Conservation (phyloP, 75 land plant genomes). For the Larix kaempferi region DNA sequence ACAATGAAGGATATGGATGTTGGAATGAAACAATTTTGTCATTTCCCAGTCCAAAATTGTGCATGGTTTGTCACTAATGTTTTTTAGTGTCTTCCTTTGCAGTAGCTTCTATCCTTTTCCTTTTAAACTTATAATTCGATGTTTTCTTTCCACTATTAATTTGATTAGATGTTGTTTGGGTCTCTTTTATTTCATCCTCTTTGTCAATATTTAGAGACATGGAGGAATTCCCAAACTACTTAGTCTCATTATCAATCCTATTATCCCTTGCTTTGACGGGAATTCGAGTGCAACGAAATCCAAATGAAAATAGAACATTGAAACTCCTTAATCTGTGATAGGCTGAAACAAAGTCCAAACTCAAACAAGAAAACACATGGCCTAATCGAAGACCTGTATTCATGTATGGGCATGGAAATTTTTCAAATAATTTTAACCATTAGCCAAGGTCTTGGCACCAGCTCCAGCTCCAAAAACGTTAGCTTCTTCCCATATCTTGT, state of each 20-base stretch:
- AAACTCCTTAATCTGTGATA: constrained; percentile 69
- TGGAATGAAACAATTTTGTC: constrained; percentile 59
- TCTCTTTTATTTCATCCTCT: constrained; percentile 10
- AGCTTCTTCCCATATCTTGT: too few species aligned
- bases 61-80: constrained; percentile 91
- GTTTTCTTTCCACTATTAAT: constrained; percentile 1
- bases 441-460: too few species aligned
- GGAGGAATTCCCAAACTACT: constrained; percentile 68
- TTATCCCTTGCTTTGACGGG: constrained; percentile 94
- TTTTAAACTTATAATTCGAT: constrained; percentile 67
- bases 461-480: too few species aligned
- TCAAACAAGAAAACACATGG: too few species aligned
- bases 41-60: constrained; percentile 54
- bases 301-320: constrained; percentile 85
- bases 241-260: constrained; percentile 65
- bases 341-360: constrained; percentile 82
- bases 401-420: too few species aligned
- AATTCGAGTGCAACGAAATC: constrained; percentile 90
- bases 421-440: too few species aligned
- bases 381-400: too few species aligned
- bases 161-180: constrained; percentile 4
- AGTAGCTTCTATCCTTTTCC: constrained; percentile 80
- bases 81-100: constrained; percentile 55
- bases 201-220: constrained; percentile 41
- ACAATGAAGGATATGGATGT: constrained; percentile 75